Evolutionary conservation across 257 asterid species (phyloP).

Genomic region (Gentiana dahurica): DNA sequence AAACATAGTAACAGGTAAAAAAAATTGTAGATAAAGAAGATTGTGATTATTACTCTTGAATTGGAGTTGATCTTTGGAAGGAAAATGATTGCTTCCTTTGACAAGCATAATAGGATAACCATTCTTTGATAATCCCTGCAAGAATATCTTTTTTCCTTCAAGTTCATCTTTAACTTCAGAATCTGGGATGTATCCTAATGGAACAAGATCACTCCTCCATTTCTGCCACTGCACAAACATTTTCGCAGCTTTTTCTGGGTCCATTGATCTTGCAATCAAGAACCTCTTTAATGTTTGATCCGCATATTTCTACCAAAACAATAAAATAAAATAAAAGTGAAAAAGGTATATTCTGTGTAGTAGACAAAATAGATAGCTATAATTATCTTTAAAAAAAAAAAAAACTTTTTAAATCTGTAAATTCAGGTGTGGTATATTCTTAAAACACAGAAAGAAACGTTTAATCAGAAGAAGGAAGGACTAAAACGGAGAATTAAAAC

Average conservation of each 20-base stretch:
- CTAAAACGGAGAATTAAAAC: not conserved
- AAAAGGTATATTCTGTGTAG: not conserved
- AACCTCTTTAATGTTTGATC: slow-evolving; percentile 58
- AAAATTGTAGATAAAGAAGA: not conserved
- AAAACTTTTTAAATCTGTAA: too few species aligned
- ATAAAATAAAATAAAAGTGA: not conserved
- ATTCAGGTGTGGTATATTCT: too few species aligned
- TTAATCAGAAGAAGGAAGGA: not conserved
- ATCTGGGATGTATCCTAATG: slow-evolving; percentile 42
- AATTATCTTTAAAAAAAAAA: too few species aligned
- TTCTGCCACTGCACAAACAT: slow-evolving; percentile 75
- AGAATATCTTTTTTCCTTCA: slow-evolving; percentile 30
- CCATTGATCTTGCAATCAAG: slow-evolving; percentile 89
- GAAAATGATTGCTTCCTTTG: slow-evolving; percentile 39
- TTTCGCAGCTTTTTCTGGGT: slow-evolving; percentile 62
- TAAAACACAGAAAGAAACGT: not conserved
- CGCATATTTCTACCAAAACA: slow-evolving; percentile 31
- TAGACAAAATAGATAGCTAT: too few species aligned
- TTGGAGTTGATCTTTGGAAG: slow-evolving; percentile 69
- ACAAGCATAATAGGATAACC: slow-evolving; percentile 46
- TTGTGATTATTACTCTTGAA: slow-evolving; percentile 50
- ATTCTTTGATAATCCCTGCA: slow-evolving; percentile 45
- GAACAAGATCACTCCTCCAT: slow-evolving; percentile 74
- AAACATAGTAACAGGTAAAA: not conserved
- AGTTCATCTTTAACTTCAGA: slow-evolving; percentile 54